Percentiles rank a stretch among this genome's conserved stretches.
These are phyloP conservation scores for Nakazawaea wyomingensis DNA, from an alignment of 805 yeast genomes.

Conservation along the genomic window DNA sequence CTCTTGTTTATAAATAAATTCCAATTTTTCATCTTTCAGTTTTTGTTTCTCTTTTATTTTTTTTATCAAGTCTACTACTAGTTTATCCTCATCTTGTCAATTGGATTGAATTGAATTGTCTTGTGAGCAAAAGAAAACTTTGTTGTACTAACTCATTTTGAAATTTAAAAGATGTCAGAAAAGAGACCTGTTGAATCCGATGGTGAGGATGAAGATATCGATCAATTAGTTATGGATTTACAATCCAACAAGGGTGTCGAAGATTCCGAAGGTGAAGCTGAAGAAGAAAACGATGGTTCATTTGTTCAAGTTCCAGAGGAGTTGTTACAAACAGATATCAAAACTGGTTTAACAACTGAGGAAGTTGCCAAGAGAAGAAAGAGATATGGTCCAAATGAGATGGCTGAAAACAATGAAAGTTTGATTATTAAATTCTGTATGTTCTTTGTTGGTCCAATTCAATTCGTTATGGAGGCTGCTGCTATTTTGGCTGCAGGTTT, in stretches of 20 bases:
- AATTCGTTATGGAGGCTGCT: constrained; percentile 97
- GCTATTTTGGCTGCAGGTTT: constrained; percentile 93
- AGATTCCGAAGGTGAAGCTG: constrained; percentile 44
- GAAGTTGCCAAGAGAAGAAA: constrained; percentile 81
- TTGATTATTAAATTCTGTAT: constrained; percentile 69
- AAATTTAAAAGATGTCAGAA: not conserved
- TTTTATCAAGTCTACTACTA: too few relatives aligned
- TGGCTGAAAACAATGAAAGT: constrained; percentile 86
- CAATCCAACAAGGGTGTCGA: constrained; percentile 58
- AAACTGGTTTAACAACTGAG: constrained; percentile 68
- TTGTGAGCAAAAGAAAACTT: too few relatives aligned
- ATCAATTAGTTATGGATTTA: constrained; percentile 70
- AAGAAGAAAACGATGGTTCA: constrained; percentile 42
- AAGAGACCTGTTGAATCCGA: constrained; percentile 35
- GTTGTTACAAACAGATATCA: constrained; percentile 75
- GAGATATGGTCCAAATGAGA: constrained; percentile 86
- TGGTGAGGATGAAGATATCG: constrained; percentile 65
- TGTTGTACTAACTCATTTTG: not conserved
- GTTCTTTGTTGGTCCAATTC: constrained; percentile 94
- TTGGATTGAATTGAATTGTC: too few relatives aligned
- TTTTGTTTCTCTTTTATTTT: too few relatives aligned
- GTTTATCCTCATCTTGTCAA: too few relatives aligned
- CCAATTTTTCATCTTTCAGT: not conserved
- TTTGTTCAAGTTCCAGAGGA: constrained; percentile 84
- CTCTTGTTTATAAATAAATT: not conserved